Evolutionary conservation across 441 rosid genomes (phyloP).

Genomic region (Aleurites moluccanus): DNA sequence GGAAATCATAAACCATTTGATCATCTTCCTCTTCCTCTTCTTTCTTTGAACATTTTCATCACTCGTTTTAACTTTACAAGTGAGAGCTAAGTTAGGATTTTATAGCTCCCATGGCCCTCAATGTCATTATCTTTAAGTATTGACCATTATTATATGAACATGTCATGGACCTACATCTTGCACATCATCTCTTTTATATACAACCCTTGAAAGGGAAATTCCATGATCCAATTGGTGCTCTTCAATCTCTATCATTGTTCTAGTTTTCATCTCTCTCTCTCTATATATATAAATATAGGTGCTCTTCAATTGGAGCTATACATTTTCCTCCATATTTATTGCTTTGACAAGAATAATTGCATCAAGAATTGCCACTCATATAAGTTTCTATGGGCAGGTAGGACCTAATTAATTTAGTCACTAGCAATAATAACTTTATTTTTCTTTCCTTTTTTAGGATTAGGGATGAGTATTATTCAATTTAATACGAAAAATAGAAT

Average conservation of each 20-base stretch:
- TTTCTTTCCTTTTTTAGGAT: too few species aligned
- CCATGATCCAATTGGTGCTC: background rate
- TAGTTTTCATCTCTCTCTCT: background rate
- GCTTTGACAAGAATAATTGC: background rate
- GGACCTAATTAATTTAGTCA: too few species aligned
- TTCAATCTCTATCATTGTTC: background rate
- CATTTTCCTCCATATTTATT: background rate
- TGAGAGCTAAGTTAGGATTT: background rate
- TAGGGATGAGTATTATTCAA: too few species aligned
- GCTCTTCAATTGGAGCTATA: too few species aligned
- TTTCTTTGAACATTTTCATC: too few species aligned
- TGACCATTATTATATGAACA: background rate
- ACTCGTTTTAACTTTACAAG: background rate
- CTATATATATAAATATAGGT: too few species aligned
- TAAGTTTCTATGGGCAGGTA: background rate
- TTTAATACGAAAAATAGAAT: too few species aligned
- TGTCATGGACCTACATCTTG: background rate
- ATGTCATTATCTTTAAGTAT: constrained; percentile 9
- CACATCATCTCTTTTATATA: constrained; percentile 1
- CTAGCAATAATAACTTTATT: too few species aligned
- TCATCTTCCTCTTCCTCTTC: background rate
- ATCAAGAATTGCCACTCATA: too few species aligned
- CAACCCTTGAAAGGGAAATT: background rate
- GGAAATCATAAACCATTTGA: background rate
- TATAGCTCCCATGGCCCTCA: background rate